A percentile compares a stretch with the other conserved stretches of the same genome.
Conservation (phyloP, 768 basidiomycete genomes). For the Tricholomella constricta region DNA sequence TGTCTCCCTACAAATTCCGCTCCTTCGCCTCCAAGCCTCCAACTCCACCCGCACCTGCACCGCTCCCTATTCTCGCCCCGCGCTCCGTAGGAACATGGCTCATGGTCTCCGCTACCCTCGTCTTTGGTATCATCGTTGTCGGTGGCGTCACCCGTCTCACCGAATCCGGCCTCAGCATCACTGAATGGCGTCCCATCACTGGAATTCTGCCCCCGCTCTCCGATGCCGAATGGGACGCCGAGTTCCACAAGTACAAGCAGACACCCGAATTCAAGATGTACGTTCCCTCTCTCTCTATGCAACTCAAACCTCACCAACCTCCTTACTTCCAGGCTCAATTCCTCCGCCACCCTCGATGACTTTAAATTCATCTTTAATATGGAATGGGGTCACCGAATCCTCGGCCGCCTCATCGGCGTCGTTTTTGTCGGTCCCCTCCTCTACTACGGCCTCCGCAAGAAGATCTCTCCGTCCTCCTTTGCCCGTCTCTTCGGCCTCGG, state of each 20-base stretch:
- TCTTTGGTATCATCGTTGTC: constrained; percentile 91
- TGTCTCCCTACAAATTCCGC: constrained; percentile 1
- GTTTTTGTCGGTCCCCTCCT: constrained; percentile 82
- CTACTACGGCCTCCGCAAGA: constrained; percentile 75
- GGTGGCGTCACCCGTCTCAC: constrained; percentile 97
- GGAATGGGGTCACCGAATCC: constrained; percentile 96
- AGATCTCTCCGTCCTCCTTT: constrained; percentile 65
- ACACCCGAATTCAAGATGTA: constrained; percentile 97
- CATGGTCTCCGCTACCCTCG: constrained; percentile 78
- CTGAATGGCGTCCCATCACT: constrained; percentile 94
- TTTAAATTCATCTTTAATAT: constrained; percentile 98
- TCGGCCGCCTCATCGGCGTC: constrained; percentile 85
- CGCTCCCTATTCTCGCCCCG: constrained; percentile 60
- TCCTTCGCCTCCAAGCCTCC: constrained; percentile 2
- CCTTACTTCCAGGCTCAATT: constrained; percentile 85
- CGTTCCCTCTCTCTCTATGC: constrained; percentile 30
- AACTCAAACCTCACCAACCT: constrained; percentile 5
- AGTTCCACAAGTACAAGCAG: constrained; percentile 91
- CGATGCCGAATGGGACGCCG: constrained; percentile 74
- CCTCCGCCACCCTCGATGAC: constrained; percentile 81
- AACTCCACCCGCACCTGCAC: background rate
- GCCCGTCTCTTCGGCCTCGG: constrained; percentile 72
- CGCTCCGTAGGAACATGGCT: constrained; percentile 84
- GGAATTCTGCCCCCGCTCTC: constrained; percentile 86
- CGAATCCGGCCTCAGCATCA: constrained; percentile 96